phyloP scores from a whole-genome alignment of 768 basidiomycete genomes.

The Suillus subluteus region DNA sequence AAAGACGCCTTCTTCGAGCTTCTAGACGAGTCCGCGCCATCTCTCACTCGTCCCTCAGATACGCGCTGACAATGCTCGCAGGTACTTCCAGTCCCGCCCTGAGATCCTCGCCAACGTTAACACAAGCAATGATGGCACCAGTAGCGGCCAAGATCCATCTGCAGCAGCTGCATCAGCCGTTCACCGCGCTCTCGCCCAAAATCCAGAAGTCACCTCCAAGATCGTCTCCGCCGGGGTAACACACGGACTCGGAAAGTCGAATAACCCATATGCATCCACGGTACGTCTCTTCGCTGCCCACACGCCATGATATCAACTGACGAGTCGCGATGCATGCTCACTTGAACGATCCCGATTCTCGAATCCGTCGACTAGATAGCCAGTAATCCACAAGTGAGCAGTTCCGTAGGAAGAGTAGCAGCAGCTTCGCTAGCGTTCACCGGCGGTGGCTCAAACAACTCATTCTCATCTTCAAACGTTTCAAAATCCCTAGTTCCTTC shows the following conservation, averaged over 20 bases:
- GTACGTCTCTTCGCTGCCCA: slow-evolving; percentile 30
- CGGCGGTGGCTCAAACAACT: slow-evolving; percentile 4
- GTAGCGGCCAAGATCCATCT: slow-evolving; percentile 15
- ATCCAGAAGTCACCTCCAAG: slow-evolving; percentile 44
- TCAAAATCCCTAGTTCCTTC: slow-evolving; percentile 11
- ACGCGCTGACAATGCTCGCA: slow-evolving; percentile 28
- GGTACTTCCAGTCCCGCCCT: slow-evolving; percentile 76
- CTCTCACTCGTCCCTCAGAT: not conserved
- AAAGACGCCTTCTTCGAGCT: slow-evolving; percentile 84
- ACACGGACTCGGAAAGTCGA: slow-evolving; percentile 39
- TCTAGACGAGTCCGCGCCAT: slow-evolving; percentile 66
- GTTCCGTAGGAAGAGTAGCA: slow-evolving; percentile 57
- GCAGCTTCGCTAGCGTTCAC: slow-evolving; percentile 55
- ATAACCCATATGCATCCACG: slow-evolving; percentile 37
- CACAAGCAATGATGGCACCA: not conserved
- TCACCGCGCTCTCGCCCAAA: slow-evolving; percentile 47
- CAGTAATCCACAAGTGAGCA: slow-evolving; percentile 43
- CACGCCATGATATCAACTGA: not conserved
- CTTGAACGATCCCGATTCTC: not conserved
- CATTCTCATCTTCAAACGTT: not conserved
- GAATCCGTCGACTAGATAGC: slow-evolving; percentile 26
- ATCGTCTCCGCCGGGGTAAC: slow-evolving; percentile 46
- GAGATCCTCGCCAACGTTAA: slow-evolving; percentile 50
- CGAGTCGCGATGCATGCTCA: not conserved
- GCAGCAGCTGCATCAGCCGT: slow-evolving; percentile 45